Evolutionary conservation across 768 basidiomycete genomes (phyloP), one percentile per base, ranked within the genome.

Genomic region (Sporobolomyces phaffii): DNA sequence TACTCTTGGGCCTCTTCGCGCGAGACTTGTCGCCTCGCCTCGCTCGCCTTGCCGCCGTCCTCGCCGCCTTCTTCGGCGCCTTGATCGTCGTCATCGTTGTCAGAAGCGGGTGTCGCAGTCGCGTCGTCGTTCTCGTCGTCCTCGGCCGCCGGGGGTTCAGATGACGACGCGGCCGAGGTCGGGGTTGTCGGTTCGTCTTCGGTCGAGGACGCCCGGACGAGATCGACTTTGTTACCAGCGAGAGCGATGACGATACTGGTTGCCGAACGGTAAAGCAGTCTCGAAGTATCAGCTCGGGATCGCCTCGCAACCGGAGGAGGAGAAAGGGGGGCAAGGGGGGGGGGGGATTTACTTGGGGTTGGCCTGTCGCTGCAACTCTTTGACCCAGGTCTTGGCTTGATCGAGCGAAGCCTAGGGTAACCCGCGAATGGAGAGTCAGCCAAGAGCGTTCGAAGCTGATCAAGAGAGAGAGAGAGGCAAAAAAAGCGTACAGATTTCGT

Each of bases 311-410:
- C n/a, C n/a, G n/a, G n/a, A n/a, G n/a, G n/a, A n/a, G n/a, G n/a
- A n/a, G n/a, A n/a, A n/a, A n/a, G n/a, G n/a, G 24, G 29, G 44
- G 1, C 8, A 34, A 22, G 45, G 2, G 15, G 17, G 29, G 22
- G 1, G 8, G 11, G 31, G 28, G n/a, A 65, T 69, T 33, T 2
- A 98, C 98, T 98, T 98, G 40, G 94, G 93, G 77, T 97, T 96
- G 28, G 96, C 96, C 77, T 99, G 96, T 72, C 96, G 86, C 77
- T 99, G 96, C 28, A 99, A 83, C 79, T 99, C 96, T 81, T 96
- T 97, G 64, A 99, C 92, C 96, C 96, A 99, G 34, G 93, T 91
- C 81, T 98, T 97, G 60, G 96, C 96, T 78, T 98, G 98, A 78
- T 98, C 94, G 64, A 99, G 82, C 75, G 91, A 94, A 63, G 88